Evolutionary conservation across 78 protist species (phyloP).

Genomic region (Pigoraptor vietnamica): DNA sequence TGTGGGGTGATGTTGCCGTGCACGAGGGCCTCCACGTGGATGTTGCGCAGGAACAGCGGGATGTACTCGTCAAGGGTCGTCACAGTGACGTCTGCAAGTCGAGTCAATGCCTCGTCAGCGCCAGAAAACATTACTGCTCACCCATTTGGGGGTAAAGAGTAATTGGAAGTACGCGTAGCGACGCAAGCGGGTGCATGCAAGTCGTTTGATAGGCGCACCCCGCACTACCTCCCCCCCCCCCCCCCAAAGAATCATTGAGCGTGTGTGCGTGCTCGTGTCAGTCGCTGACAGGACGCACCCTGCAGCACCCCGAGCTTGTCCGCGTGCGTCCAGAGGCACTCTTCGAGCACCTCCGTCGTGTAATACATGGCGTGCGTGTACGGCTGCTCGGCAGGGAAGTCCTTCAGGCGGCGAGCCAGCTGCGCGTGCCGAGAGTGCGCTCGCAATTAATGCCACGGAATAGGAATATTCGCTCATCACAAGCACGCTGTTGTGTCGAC

Average conservation of each 20-base stretch:
- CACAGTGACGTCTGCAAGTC: neutral
- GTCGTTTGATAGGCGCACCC: too few species aligned
- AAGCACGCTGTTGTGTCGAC: neutral
- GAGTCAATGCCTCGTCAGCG: too few species aligned
- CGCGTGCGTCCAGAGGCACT: neutral
- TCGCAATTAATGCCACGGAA: too few species aligned
- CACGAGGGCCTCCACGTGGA: neutral
- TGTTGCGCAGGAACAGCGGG: neutral
- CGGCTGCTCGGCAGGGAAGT: constrained; percentile 1
- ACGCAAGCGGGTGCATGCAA: too few species aligned
- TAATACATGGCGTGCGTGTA: neutral
- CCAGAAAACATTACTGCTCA: neutral
- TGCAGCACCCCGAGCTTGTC: neutral
- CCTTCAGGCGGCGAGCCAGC: neutral
- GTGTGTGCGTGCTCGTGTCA: neutral
- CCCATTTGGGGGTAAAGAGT: neutral
- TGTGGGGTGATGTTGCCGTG: neutral
- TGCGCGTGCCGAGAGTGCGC: neutral
- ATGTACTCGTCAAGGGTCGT: neutral
- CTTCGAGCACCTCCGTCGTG: neutral
- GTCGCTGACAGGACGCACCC: neutral
- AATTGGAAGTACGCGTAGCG: too few species aligned
- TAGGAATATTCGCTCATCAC: too few species aligned
- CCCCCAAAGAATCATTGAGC: neutral
- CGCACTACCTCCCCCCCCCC: too few species aligned